A percentile compares a stretch with the other conserved stretches of the same genome.
These are phyloP conservation scores for Allomyces javanicus DNA, from an alignment of 192 early-diverging fungal genomes.

Conservation along the genomic window DNA sequence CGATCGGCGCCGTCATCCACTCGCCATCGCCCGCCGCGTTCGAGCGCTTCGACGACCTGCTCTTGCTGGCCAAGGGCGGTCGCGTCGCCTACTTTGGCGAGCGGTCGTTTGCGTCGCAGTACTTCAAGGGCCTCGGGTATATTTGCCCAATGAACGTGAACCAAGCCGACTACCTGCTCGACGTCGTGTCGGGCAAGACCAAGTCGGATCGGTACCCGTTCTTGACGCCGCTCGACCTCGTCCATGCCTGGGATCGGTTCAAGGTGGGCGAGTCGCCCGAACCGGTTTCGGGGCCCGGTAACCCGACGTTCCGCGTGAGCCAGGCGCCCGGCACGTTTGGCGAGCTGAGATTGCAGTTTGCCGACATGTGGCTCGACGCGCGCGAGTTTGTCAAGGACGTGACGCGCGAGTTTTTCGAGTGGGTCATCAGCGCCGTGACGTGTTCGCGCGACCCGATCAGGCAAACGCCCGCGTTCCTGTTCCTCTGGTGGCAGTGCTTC, in stretches of 20 bases:
- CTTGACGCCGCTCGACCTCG: constrained; percentile 19
- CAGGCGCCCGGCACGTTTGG: constrained; percentile 2
- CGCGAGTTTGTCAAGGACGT: not conserved
- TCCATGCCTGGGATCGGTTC: constrained; percentile 24
- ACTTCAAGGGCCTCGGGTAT: constrained; percentile 31
- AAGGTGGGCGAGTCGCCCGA: constrained; percentile 9
- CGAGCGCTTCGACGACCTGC: constrained; percentile 62
- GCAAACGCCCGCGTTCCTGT: not conserved
- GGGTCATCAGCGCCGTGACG: not conserved
- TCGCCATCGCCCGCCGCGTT: constrained; percentile 71
- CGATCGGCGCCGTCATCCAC: constrained; percentile 67
- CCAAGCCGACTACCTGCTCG: constrained; percentile 43
- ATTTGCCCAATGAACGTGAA: constrained; percentile 13
- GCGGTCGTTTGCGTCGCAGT: constrained; percentile 10
- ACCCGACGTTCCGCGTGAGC: too few relatives aligned
- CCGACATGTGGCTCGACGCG: not conserved
- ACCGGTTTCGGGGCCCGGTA: constrained; percentile 1
- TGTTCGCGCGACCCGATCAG: not conserved
- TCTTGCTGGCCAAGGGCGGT: constrained; percentile 62
- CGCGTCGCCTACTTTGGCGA: constrained; percentile 64
- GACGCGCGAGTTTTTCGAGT: not conserved
- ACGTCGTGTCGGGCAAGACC: constrained; percentile 35
- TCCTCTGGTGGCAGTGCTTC: not conserved
- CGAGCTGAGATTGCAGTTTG: not conserved
- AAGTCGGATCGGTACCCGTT: constrained; percentile 14